Evolutionary conservation across 768 basidiomycete species (phyloP), one percentile per base, ranked within the genome.

Genomic region (Galerina sulciceps): DNA sequence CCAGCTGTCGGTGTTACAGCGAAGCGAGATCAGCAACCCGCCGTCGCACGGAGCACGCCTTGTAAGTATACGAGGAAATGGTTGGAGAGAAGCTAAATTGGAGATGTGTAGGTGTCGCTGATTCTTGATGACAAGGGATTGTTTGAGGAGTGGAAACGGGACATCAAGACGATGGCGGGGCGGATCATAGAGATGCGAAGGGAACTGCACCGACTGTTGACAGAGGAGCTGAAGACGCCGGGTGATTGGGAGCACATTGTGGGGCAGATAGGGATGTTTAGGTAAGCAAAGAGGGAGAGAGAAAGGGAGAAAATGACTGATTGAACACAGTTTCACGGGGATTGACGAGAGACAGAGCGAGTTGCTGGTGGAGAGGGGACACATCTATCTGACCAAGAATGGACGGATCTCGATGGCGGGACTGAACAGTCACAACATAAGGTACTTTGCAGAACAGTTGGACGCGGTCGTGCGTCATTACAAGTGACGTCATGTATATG

Each of bases 221-320:
- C 84, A 17, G 81, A 92, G 62, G 88, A 90, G 71, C 74, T 94
- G 63, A 83, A 90, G 69, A 96, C 93, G 50, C 95, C 95, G 3
- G 94, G 95, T 6, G 87, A 86, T 68, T 99, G 97, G 97, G 85
- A 89, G n/a, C 96, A 99, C 75, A 96, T 99, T 67, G 79, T 90
- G 66, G 85, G 86, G 52, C 97, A 99, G 81, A 99, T 99, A 74
- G 96, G 96, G 56, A 97, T 96, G 96, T 97, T 96, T 82, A 94
- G 91, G 87, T 94, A 51, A 61, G 67, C 26, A 11, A 51, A n/a
- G 10, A 20, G 1, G 6, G 0, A 10, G 20, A 4, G n/a, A 17
- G 8, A 37, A 3, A 6, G 1, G 17, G 14, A 14, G 1, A 15
- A n/a, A 15, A 46, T 13, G 36, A n/a, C 17, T 20, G n/a, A 31